Conservation (phyloP, 805 yeast genomes). For the Yamadazyma takamatsuzukensis region DNA sequence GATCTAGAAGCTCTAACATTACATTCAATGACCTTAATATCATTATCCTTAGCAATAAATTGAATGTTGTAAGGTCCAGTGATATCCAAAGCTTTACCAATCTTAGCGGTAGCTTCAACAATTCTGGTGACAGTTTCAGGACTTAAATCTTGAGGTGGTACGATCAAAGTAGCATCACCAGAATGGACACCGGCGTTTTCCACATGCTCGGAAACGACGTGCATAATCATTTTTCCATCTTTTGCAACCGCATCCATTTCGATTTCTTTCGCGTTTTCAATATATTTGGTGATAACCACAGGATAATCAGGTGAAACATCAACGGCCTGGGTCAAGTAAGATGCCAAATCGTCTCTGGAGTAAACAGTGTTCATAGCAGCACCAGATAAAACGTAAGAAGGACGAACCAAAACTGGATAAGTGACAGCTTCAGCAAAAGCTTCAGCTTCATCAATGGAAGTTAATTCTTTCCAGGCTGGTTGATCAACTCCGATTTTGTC, state of each 20-base stretch:
- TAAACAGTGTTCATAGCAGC: constrained; percentile 99
- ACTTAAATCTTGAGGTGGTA: constrained; percentile 87
- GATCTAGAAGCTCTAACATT: constrained; percentile 98
- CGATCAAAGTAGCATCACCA: constrained; percentile 94
- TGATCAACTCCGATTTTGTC: constrained; percentile 96
- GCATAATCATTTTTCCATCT: constrained; percentile 84
- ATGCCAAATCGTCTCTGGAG: constrained; percentile 81
- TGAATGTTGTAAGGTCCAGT: constrained; percentile 99
- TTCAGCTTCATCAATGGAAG: constrained; percentile 90
- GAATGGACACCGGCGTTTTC: constrained; percentile 99
- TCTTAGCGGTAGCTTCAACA: constrained; percentile 91
- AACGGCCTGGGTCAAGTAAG: constrained; percentile 88
- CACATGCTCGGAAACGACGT: constrained; percentile 95
- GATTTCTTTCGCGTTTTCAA: constrained; percentile 93
- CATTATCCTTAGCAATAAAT: constrained; percentile 64
- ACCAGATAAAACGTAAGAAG: constrained; percentile 95
- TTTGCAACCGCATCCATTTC: constrained; percentile 96
- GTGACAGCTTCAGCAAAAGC: constrained; percentile 85
- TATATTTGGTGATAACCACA: constrained; percentile 93
- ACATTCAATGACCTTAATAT: constrained; percentile 94
- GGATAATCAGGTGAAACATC: constrained; percentile 98
- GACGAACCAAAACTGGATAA: constrained; percentile 95
- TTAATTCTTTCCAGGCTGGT: constrained; percentile 98
- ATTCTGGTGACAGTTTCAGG: constrained; percentile 88
- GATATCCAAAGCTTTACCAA: constrained; percentile 90